Percentiles rank a stretch among this genome's conserved stretches.
Evolutionary conservation across 1,139 yeast species (phyloP).

Genomic region (Yamadazyma diospyri): DNA sequence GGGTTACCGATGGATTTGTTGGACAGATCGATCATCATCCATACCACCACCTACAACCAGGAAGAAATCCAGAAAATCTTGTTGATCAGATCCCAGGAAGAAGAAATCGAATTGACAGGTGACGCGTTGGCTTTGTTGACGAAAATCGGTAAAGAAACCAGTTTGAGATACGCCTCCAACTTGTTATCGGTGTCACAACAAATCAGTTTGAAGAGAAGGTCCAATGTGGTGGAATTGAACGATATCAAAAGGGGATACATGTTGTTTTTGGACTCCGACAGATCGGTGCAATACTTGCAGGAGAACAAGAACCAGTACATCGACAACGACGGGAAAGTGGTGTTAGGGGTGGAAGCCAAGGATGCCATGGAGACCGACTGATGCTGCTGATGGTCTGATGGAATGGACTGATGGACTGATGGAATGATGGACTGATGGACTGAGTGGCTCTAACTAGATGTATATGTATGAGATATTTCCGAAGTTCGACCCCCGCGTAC

Average conservation of each 20-base stretch:
- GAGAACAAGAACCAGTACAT: constrained; percentile 66
- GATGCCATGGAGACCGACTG: constrained; percentile 13
- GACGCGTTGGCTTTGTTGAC: constrained; percentile 90
- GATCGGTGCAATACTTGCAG: constrained; percentile 80
- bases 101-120: constrained; percentile 79
- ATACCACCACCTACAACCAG: constrained; percentile 71
- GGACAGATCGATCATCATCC: constrained; percentile 90
- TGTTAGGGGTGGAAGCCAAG: constrained; percentile 40
- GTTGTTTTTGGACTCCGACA: constrained; percentile 80
- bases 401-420: no score
- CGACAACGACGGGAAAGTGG: constrained; percentile 67
- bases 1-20: constrained; percentile 93
- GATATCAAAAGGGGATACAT: constrained; percentile 88
- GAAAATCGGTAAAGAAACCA: constrained; percentile 88
- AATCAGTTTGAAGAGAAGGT: constrained; percentile 78
- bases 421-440: no score
- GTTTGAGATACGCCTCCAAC: constrained; percentile 90
- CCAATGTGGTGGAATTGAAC: constrained; percentile 63
- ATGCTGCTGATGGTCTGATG: no score
- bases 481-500: no score
- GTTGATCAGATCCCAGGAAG: constrained; percentile 91
- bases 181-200: constrained; percentile 86
- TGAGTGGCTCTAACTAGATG: no score
- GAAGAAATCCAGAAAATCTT: constrained; percentile 86
- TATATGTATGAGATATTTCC: no score